Conservation (phyloP, 306 rosid genomes). For the Hippophae gyantsensis region DNA sequence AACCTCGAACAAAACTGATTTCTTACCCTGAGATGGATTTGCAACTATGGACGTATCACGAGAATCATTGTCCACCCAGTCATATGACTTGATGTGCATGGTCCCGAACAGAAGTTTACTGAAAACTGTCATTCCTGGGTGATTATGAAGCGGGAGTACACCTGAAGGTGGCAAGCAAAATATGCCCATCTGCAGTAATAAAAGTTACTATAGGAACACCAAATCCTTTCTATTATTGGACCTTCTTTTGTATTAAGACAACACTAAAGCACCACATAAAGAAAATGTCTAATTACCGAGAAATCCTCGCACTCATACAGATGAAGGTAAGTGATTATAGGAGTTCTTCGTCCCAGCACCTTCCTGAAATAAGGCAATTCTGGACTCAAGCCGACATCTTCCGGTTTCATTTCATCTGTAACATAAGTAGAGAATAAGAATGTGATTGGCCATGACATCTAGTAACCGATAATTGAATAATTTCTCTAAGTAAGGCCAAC, state of each 20-base stretch:
- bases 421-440: conserved; percentile 1
- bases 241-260: not conserved
- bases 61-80: conserved; percentile 49
- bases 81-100: conserved; percentile 42
- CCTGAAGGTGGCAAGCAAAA: conserved; percentile 54
- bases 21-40: conserved; percentile 48
- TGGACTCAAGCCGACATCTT: conserved; percentile 59
- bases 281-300: conserved; percentile 28
- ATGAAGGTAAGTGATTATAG: conserved; percentile 52
- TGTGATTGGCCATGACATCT: not conserved
- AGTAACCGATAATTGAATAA: too few relatives aligned
- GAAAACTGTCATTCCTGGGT: conserved; percentile 65
- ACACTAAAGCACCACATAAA: not conserved
- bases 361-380: conserved; percentile 52
- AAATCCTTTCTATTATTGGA: not conserved
- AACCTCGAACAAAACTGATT: not conserved
- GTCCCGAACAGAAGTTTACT: conserved; percentile 54
- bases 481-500: too few relatives aligned
- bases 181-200: conserved; percentile 39
- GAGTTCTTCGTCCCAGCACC: conserved; percentile 22
- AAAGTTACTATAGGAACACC: not conserved
- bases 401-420: conserved; percentile 58
- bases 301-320: conserved; percentile 48
- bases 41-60: conserved; percentile 20
- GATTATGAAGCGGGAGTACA: conserved; percentile 58